Evolutionary conservation across 2,329 filamentous ascomycete genomes (phyloP).

Genomic region (Neophaeococcomyces mojaviensis): DNA sequence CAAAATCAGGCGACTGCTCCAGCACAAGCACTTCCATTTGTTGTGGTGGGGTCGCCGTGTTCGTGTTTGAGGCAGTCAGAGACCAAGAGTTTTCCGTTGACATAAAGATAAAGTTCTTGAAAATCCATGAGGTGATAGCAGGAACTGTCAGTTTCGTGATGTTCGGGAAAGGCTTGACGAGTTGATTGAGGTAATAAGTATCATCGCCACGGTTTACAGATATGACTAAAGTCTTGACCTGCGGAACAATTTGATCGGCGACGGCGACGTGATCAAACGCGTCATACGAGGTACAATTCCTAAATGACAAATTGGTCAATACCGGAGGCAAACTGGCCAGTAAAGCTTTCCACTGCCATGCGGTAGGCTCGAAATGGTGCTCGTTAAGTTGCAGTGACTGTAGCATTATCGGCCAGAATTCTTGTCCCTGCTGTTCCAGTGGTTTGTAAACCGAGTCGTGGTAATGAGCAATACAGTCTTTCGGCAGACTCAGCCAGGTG

Average conservation of each 20-base stretch:
- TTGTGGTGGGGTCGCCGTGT: not conserved
- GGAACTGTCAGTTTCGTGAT: slow-evolving; percentile 5
- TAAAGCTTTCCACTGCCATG: not conserved
- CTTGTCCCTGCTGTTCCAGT: not conserved
- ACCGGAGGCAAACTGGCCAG: not conserved
- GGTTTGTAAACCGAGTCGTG: not conserved
- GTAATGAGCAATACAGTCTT: slow-evolving; percentile 2
- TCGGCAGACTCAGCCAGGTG: slow-evolving; percentile 39
- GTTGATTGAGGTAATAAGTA: slow-evolving; percentile 8
- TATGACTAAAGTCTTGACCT: slow-evolving; percentile 4
- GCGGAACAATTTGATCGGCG: not conserved
- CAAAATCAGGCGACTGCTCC: slow-evolving; percentile 5
- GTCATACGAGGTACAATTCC: not conserved
- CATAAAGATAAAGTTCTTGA: slow-evolving; percentile 12
- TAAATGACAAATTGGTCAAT: not conserved
- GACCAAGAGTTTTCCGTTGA: slow-evolving; percentile 9
- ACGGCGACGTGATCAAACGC: slow-evolving; percentile 1
- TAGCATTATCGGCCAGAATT: slow-evolving; percentile 16
- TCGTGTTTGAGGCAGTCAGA: slow-evolving; percentile 1
- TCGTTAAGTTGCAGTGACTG: slow-evolving; percentile 10
- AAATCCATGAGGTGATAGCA: slow-evolving; percentile 4
- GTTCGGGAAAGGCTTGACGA: slow-evolving; percentile 5
- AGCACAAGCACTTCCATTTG: not conserved
- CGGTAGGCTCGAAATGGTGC: not conserved
- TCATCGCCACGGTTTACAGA: slow-evolving; percentile 7